Base-by-base conservation (phyloP, 169 alveolate species). In the Plasmodium falciparum region DNA sequence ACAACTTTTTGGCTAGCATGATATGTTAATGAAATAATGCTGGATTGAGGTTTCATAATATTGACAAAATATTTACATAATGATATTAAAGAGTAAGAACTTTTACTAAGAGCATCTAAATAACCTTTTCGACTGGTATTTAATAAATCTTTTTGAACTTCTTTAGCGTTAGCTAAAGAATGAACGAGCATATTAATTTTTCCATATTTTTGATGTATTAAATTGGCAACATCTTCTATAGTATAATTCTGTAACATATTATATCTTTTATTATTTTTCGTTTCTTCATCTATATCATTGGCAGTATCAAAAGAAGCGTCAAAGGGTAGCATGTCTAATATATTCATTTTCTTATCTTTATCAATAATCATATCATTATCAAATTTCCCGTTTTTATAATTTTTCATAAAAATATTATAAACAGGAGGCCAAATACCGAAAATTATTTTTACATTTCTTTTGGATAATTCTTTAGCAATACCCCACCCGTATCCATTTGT, bases 101-200 rank as follows among this genome's bases (percentile, higher is more conserved):
- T 92, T 85, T 92, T 93, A 54, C 95, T 89, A 29, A 89, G 67
- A 0, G 97, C 97, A 12, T 95, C 97, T 49, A 95, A 70, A 72
- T 95, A 95, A 50, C 97, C 97, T 73, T 76, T 88, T 43, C 97
- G 73, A 88, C 92, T 74, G n/a, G 97, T 95, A 39, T 95, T 94
- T 47, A 95, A 92, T 71, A 95, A 83, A 9, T 93, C 93, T 88
- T 83, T 91, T 56, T 94, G 91, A 65, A 95, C 97, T 90, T 94
- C 97, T 20, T 94, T 94, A 4, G 94, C 97, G 58, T 95, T 95
- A 6, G 97, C 97, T 67, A 95, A 88, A 33, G 97, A 91, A 72
- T 95, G 97, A 69, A 95, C 97, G 54, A 95, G 90, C 62, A 93
- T 92, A 62, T 83, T 93, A 63, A 95, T 93, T 47, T 85, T 67